These are phyloP conservation scores for Talaromyces islandicus DNA, from an alignment of 2,329 filamentous ascomycete genomes.

Conservation along the genomic window DNA sequence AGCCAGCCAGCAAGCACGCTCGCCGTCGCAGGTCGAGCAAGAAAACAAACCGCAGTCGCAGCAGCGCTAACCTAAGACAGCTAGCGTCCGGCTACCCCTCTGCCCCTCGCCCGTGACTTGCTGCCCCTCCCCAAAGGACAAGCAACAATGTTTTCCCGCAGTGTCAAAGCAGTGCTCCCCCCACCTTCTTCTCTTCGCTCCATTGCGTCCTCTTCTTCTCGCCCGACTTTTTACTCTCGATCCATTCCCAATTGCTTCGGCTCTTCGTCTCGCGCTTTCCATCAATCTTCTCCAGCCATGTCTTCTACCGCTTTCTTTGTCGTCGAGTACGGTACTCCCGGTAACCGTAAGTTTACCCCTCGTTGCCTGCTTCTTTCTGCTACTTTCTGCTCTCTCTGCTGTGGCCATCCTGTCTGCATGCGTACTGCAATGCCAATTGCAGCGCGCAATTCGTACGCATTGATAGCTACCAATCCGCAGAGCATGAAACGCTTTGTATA, in stretches of 20 bases:
- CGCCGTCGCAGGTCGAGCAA: not conserved
- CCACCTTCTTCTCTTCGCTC: slow-evolving; percentile 39
- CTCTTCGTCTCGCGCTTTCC: slow-evolving; percentile 44
- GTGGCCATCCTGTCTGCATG: not conserved
- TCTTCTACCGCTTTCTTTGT: slow-evolving; percentile 68
- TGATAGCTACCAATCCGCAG: not conserved
- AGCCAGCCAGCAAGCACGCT: not conserved
- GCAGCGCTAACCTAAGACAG: not conserved
- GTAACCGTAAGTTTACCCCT: slow-evolving; percentile 23
- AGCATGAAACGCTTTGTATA: not conserved
- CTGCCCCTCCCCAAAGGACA: slow-evolving; percentile 13
- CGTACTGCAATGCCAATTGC: not conserved
- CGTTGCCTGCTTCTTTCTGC: not conserved
- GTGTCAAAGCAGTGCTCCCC: slow-evolving; percentile 35
- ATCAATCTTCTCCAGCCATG: slow-evolving; percentile 68
- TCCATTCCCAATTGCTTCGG: slow-evolving; percentile 27
- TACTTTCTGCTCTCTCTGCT: not conserved
- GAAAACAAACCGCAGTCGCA: not conserved
- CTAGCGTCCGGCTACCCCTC: not conserved
- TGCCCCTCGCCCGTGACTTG: slow-evolving; percentile 12
- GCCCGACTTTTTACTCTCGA: slow-evolving; percentile 30
- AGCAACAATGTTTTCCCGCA: slow-evolving; percentile 36
- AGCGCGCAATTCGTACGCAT: slow-evolving; percentile 1
- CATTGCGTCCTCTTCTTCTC: slow-evolving; percentile 23
- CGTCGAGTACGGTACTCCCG: slow-evolving; percentile 51